Evolutionary conservation across 345 rosid species (phyloP), one percentile per base, ranked within the genome.

Genomic region (Melaleuca alternifolia): DNA sequence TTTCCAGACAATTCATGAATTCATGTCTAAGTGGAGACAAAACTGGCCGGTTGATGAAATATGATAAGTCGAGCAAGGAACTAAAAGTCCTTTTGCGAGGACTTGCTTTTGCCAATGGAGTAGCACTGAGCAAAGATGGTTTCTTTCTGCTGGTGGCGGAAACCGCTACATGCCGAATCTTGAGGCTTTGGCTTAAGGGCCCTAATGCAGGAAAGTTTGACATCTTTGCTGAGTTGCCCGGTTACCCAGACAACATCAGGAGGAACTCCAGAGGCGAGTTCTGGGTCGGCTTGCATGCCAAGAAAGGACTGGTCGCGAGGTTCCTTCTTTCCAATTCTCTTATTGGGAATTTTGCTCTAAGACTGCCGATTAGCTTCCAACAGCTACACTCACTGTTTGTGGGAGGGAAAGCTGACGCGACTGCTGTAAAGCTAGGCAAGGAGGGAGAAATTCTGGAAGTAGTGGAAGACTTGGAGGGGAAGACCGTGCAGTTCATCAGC

Each of bases 211-310:
- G 91, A 62, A 88, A 89, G n/a, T 87, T 76, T 0, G 93, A 93
- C 30, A 87, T 90, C 76, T 94, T 95, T 82, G 92, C 92, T 3
- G 85, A 93, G 89, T 90, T 96, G 84, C 93, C 94, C 1, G 97
- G 97, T 83, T 91, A 91, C 75, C 95, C 98, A 2, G 96, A 94
- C 90, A 93, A 95, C 88, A 85, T 95, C 11, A 89, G 94, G 89
- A 94, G 92, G 87, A 93, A 91, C 88, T 37, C 89, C 0, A 85
- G 90, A 3, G 97, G 97, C 83, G 96, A 95, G 7, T 94, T 93
- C 53, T 94, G 99, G 99, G 96, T 96, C 1, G 97, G 94, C 8
- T 83, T 96, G 93, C 98, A 96, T 84, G 50, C 93, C 12, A 96
- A 95, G 91, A 89, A 86, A 86, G 93, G 95, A 83, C 88, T 89